A percentile compares a stretch with the other conserved stretches of the same genome.
phyloP scores from a whole-genome alignment of 2,329 filamentous ascomycete genomes.

The Helotiales sp. region DNA sequence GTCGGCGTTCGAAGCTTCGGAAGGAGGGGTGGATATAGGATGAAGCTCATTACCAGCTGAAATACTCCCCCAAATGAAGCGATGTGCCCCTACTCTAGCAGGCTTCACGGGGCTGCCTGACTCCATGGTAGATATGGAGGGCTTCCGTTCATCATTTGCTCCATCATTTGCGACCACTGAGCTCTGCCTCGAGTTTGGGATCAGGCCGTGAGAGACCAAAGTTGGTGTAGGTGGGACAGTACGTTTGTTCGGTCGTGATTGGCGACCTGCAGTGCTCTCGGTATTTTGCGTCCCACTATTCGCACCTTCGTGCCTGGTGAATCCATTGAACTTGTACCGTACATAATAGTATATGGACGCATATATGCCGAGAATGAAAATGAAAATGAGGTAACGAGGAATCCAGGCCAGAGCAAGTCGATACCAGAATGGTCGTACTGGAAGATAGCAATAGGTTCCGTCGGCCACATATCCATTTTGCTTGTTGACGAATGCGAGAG shows the following conservation, averaged over 20 bases:
- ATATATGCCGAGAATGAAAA: slow-evolving; percentile 64
- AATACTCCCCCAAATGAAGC: slow-evolving; percentile 33
- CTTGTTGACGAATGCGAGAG: slow-evolving; percentile 61
- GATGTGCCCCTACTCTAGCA: slow-evolving; percentile 22
- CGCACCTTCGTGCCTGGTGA: slow-evolving; percentile 21
- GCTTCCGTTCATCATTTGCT: slow-evolving; percentile 13
- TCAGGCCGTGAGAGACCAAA: slow-evolving; percentile 30
- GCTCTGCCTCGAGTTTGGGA: slow-evolving; percentile 23
- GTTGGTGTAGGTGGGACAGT: slow-evolving; percentile 26
- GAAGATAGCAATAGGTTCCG: slow-evolving; percentile 70
- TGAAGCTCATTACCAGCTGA: slow-evolving; percentile 16
- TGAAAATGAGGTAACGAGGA: slow-evolving; percentile 69
- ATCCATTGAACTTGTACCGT: slow-evolving; percentile 36
- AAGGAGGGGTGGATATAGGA: slow-evolving; percentile 19
- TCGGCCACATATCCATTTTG: slow-evolving; percentile 57
- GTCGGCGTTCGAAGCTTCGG: slow-evolving; percentile 20
- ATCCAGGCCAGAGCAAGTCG: slow-evolving; percentile 69
- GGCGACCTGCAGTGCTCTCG: slow-evolving; percentile 9
- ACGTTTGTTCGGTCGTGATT: slow-evolving; percentile 10
- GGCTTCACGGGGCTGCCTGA: slow-evolving; percentile 11
- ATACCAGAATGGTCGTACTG: slow-evolving; percentile 67
- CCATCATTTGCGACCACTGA: slow-evolving; percentile 10
- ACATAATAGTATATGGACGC: slow-evolving; percentile 71
- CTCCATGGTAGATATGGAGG: slow-evolving; percentile 19
- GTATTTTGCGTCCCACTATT: slow-evolving; percentile 10